Evolutionary conservation across 441 rosid species (phyloP).

Genomic region (Breynia disticha): DNA sequence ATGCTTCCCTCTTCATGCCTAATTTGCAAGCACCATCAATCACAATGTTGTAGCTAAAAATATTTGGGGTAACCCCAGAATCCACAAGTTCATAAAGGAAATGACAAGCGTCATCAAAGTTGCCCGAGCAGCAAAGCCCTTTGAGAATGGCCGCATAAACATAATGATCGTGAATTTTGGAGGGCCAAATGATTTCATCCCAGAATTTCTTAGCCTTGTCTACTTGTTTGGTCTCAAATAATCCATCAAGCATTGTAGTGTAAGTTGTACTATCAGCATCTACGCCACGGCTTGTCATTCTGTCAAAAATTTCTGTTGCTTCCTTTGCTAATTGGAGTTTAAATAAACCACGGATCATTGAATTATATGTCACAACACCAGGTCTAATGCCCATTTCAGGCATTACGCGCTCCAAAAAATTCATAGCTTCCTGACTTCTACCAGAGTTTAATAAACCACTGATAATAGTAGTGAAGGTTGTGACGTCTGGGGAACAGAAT

Average conservation of each 20-base stretch:
- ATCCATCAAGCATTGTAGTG: slow-evolving; percentile 46
- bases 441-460: slow-evolving; percentile 50
- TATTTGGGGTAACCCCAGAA: slow-evolving; percentile 54
- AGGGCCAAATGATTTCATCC: slow-evolving; percentile 77
- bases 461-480: slow-evolving; percentile 55
- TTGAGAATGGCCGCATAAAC: slow-evolving; percentile 74
- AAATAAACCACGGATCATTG: slow-evolving; percentile 51
- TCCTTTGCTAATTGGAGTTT: slow-evolving; percentile 37
- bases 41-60: slow-evolving; percentile 57
- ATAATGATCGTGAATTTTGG: slow-evolving; percentile 50
- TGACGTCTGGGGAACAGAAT: slow-evolving; percentile 63
- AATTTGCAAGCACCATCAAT: slow-evolving; percentile 55
- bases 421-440: slow-evolving; percentile 49
- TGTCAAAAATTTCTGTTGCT: slow-evolving; percentile 38
- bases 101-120: slow-evolving; percentile 54
- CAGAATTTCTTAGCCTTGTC: slow-evolving; percentile 62
- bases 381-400: slow-evolving; percentile 40
- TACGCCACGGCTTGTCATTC: slow-evolving; percentile 43
- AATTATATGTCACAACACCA: slow-evolving; percentile 61
- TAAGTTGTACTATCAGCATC: slow-evolving; percentile 39
- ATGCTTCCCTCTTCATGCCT: slow-evolving; percentile 70
- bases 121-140: slow-evolving; percentile 51
- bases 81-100: slow-evolving; percentile 65
- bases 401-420: slow-evolving; percentile 37
- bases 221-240: slow-evolving; percentile 34